Evolutionary conservation across 257 asterid species (phyloP).

Genomic region (Marsdenia floribunda): DNA sequence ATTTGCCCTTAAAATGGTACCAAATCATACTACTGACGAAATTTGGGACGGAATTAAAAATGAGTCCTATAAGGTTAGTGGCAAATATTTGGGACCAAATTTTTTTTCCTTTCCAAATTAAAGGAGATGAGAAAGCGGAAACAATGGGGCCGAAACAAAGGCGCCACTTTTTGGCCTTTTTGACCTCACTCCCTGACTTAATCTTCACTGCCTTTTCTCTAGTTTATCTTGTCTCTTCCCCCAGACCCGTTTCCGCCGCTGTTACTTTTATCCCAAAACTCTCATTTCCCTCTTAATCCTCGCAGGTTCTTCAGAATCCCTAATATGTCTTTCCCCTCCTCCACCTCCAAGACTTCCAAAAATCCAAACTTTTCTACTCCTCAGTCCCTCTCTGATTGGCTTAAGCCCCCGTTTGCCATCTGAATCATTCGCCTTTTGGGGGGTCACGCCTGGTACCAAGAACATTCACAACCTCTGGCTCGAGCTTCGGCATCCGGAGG

Average conservation of each 20-base stretch:
- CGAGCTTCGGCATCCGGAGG: constrained; percentile 37
- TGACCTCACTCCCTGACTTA: constrained; percentile 57
- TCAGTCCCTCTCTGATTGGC: constrained; percentile 89
- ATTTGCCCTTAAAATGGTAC: no score
- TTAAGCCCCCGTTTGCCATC: constrained; percentile 65
- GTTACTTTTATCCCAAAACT: constrained; percentile 33
- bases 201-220: constrained; percentile 73
- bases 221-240: constrained; percentile 57
- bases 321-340: constrained; percentile 44
- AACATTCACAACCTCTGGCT: constrained; percentile 83
- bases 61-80: no score
- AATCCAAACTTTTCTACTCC: no score
- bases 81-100: no score
- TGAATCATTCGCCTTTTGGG: constrained; percentile 84
- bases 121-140: no score
- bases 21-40: no score
- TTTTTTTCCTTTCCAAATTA: no score
- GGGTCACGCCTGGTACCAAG: constrained; percentile 88
- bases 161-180: no score
- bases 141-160: no score
- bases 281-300: constrained; percentile 42
- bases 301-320: constrained; percentile 47
- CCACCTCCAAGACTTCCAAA: constrained; percentile 26
- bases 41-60: no score
- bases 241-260: constrained; percentile 42